phyloP scores from a whole-genome alignment of 352 stramenopile genomes.

The Thalassiosira oceanica region DNA sequence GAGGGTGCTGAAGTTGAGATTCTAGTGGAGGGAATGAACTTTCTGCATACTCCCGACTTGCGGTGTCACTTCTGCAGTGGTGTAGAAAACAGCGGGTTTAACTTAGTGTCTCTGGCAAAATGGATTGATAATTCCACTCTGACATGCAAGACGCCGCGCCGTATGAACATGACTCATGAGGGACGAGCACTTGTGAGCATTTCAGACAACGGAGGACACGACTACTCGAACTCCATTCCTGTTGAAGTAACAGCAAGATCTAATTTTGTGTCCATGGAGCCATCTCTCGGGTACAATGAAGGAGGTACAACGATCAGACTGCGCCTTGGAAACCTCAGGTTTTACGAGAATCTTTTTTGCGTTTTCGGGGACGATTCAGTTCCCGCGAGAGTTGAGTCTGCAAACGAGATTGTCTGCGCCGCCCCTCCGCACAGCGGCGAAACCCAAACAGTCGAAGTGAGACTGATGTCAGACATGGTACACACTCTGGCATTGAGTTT shows the following conservation, averaged over 20 bases:
- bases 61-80: conserved; percentile 88
- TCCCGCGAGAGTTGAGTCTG: conserved; percentile 19
- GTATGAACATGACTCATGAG: conserved; percentile 48
- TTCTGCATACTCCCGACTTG: conserved; percentile 82
- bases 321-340: conserved; percentile 46
- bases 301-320: conserved; percentile 51
- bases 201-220: conserved; percentile 46
- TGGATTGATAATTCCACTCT: conserved; percentile 34
- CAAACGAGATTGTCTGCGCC: conserved; percentile 42
- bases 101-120: conserved; percentile 33
- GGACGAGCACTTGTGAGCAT: conserved; percentile 37
- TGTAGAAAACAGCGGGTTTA: conserved; percentile 63
- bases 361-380: conserved; percentile 36
- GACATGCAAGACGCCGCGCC: conserved; percentile 32
- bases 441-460: no score
- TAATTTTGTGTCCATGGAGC: conserved; percentile 48
- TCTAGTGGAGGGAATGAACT: conserved; percentile 81
- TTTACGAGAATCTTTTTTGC: conserved; percentile 39
- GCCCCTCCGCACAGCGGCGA: conserved; percentile 24
- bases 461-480: conserved; percentile 33
- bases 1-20: conserved; percentile 79
- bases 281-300: conserved; percentile 33
- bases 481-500: conserved; percentile 19
- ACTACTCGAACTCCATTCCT: conserved; percentile 7
- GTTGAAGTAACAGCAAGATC: conserved; percentile 37